Base-by-base conservation (phyloP, 2,329 filamentous ascomycete species). In the Hypoxylon sp. region DNA sequence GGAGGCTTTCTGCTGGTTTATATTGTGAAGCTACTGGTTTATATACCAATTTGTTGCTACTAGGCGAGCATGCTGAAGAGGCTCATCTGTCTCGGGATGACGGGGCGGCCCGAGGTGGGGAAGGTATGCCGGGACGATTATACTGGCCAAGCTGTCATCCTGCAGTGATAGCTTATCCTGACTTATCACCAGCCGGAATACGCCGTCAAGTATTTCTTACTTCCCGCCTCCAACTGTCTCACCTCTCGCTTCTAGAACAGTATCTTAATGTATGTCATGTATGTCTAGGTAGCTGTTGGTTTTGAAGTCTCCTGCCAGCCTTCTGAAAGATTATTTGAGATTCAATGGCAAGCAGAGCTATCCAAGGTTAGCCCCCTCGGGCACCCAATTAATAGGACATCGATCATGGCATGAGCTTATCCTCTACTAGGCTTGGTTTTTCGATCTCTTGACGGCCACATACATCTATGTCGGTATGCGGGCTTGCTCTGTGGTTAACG, bases 91-190 rank as follows among this genome's bases (percentile, higher is more conserved):
- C 33, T 56, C 61, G 50, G 59, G 25, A 51, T 22, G 54, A 64
- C 68, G 68, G 68, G 53, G 61, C 68, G 57, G 68, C 49, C 68
- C 68, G 68, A 31, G 40, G 64, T 68, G 68, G 68, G 54, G 68
- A 70, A 65, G 25, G 42, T 31, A 62, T 57, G 53, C 64, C 46
- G 55, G 57, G 42, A 25, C 30, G 53, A 61, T 61, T 31, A 33
- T 61, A 53, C 50, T 64, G 44, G 49, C 25, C 35, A n/a, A 37
- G 14, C 25, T 70, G 64, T 67, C 46, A 30, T 20, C 49, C 27
- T 48, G 50, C 25, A 49, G 31, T 31, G 68, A 70, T 70, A 70
- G 54, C 68, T 68, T 68, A 70, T 70, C 68, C 68, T 53, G 27
- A 59, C 49, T 65, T 68, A 64, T 68, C 64, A 42, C 31, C 44